Evolutionary conservation across 2,329 filamentous ascomycete genomes (phyloP).

Genomic region (Microascus cirrosus): DNA sequence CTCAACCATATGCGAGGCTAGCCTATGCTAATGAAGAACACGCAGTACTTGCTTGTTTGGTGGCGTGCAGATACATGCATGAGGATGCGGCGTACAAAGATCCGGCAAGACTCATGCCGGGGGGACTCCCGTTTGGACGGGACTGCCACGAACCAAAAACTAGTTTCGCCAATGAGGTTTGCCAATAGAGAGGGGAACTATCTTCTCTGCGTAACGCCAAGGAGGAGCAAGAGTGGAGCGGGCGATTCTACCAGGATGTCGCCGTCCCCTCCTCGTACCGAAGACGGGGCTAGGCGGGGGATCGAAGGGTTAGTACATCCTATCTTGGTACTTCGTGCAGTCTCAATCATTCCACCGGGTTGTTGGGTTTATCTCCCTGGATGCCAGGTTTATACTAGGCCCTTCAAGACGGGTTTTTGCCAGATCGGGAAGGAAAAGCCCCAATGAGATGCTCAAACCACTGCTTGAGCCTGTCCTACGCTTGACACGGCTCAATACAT

Average conservation of each 20-base stretch:
- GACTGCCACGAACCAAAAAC: neutral
- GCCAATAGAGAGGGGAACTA: neutral
- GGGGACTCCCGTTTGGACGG: neutral
- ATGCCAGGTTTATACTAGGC: no score
- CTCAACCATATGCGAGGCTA: neutral
- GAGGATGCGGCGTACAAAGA: neutral
- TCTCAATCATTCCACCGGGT: no score
- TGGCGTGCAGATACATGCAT: neutral
- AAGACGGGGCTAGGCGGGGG: no score
- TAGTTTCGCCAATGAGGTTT: neutral
- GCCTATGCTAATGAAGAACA: neutral
- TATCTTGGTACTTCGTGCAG: no score
- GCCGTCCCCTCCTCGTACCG: no score
- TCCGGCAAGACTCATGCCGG: neutral
- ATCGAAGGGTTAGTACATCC: no score
- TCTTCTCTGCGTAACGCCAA: neutral
- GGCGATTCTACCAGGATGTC: neutral
- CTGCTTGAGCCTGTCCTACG: no score
- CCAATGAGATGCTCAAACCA: no score
- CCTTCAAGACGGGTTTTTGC: no score
- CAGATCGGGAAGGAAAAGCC: no score
- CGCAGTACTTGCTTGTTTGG: neutral
- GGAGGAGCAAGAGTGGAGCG: neutral
- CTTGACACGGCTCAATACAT: no score
- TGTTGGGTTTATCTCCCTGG: no score